Evolutionary conservation across 1,139 yeast genomes (phyloP).

Genomic region (Chernovozyma sophiae-reginae): DNA sequence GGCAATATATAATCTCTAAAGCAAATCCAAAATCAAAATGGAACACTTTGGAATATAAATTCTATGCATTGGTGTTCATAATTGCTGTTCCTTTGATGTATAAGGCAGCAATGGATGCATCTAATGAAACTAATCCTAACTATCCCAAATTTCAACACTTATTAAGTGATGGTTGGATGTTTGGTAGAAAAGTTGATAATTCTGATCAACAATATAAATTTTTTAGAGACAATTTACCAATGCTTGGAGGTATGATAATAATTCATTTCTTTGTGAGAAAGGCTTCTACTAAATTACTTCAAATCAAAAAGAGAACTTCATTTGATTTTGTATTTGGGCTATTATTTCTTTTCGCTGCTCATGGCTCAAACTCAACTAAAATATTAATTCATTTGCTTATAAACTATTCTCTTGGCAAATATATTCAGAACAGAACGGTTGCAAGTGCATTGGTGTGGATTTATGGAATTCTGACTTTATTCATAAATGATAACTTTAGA

Average conservation of each 20-base stretch:
- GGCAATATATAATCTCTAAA: conserved; percentile 34
- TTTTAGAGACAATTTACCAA: conserved; percentile 73
- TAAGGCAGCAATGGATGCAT: conserved; percentile 77
- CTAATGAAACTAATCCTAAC: conserved; percentile 74
- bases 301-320: conserved; percentile 31
- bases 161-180: conserved; percentile 70
- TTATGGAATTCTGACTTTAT: conserved; percentile 71
- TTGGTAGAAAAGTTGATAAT: conserved; percentile 80
- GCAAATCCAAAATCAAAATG: conserved; percentile 59
- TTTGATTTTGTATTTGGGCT: conserved; percentile 77
- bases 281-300: conserved; percentile 17
- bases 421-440: conserved; percentile 23
- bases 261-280: conserved; percentile 54
- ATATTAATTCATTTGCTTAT: conserved; percentile 54
- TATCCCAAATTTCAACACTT: conserved; percentile 59
- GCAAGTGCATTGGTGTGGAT: conserved; percentile 57
- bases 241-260: conserved; percentile 50
- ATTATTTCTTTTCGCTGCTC: conserved; percentile 66
- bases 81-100: conserved; percentile 79
- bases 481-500: conserved; percentile 68
- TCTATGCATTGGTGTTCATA: conserved; percentile 60
- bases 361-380: conserved; percentile 70
- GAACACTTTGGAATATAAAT: conserved; percentile 67
- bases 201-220: conserved; percentile 87
- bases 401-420: conserved; percentile 52